Conservation (phyloP, 768 basidiomycete species). For the Leccinum variicolor region DNA sequence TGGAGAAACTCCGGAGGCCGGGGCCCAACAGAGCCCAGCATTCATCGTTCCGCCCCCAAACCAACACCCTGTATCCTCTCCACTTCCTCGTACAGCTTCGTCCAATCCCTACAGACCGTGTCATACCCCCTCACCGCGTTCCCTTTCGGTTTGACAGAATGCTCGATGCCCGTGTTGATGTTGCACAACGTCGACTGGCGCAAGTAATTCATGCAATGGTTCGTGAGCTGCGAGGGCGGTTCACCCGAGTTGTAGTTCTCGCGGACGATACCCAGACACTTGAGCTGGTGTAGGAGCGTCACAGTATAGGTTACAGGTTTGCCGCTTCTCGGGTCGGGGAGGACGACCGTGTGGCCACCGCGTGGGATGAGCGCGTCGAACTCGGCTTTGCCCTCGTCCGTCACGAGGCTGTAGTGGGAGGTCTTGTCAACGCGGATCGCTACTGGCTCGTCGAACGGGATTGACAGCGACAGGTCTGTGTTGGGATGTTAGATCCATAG, state of each 20-base stretch:
- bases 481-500: not conserved
- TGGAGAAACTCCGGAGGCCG: too few species aligned
- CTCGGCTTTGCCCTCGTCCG: conserved; percentile 12
- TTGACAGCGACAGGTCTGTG: conserved; percentile 9
- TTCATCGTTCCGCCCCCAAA: not conserved
- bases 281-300: conserved; percentile 12
- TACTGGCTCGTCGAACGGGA: conserved; percentile 10
- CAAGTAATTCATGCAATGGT: conserved; percentile 9
- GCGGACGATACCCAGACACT: conserved; percentile 10
- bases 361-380: conserved; percentile 13
- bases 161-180: conserved; percentile 10
- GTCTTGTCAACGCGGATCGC: conserved; percentile 12
- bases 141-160: conserved; percentile 9
- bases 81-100: conserved; percentile 9
- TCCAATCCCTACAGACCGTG: conserved; percentile 11
- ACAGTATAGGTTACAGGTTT: conserved; percentile 13
- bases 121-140: conserved; percentile 10
- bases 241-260: conserved; percentile 3
- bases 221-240: conserved; percentile 7
- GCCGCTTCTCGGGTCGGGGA: conserved; percentile 8
- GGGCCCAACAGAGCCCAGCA: too few species aligned
- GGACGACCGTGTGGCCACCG: conserved; percentile 6
- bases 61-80: conserved; percentile 6
- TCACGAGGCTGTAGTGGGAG: conserved; percentile 8
- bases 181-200: conserved; percentile 13